A percentile compares a stretch with the other conserved stretches of the same genome.
Conservation (phyloP, 1,139 yeast genomes). For the Kodamaea suecica region DNA sequence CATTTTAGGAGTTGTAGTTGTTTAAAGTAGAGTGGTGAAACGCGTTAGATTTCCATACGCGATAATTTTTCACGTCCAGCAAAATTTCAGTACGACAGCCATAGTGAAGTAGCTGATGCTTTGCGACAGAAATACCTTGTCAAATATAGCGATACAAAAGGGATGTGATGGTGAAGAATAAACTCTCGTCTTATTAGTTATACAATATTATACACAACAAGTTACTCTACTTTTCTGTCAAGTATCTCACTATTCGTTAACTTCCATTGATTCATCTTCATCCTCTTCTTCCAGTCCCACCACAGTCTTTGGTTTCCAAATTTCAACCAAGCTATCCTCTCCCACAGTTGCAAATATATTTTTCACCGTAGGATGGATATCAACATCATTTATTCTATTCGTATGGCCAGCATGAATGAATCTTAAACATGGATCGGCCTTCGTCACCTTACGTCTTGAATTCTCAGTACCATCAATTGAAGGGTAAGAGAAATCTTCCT, state of each 20-base stretch:
- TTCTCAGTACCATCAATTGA: constrained; percentile 21
- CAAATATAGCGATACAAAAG: too few relatives aligned
- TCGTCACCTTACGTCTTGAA: constrained; percentile 27
- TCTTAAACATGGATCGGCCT: constrained; percentile 56
- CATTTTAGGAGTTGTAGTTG: too few relatives aligned
- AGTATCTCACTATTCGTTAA: neutral
- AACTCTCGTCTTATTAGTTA: neutral
- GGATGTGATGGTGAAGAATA: neutral
- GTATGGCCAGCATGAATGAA: constrained; percentile 63
- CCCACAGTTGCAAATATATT: constrained; percentile 47
- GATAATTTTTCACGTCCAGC: too few relatives aligned
- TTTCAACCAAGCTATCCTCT: constrained; percentile 51
- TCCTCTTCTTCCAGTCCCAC: constrained; percentile 43
- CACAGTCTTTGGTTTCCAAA: constrained; percentile 51
- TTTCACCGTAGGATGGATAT: constrained; percentile 45
- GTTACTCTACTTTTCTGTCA: neutral
- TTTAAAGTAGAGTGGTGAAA: too few relatives aligned
- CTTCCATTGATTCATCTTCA: constrained; percentile 1
- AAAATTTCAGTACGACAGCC: too few relatives aligned
- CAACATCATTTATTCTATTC: constrained; percentile 48
- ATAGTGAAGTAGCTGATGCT: too few relatives aligned
- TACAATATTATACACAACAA: constrained; percentile 2
- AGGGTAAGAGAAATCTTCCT: constrained; percentile 44
- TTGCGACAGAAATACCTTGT: too few relatives aligned
- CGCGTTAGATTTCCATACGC: too few relatives aligned